Base-by-base conservation (phyloP, 768 basidiomycete species). In the Collybiopsis luxurians region DNA sequence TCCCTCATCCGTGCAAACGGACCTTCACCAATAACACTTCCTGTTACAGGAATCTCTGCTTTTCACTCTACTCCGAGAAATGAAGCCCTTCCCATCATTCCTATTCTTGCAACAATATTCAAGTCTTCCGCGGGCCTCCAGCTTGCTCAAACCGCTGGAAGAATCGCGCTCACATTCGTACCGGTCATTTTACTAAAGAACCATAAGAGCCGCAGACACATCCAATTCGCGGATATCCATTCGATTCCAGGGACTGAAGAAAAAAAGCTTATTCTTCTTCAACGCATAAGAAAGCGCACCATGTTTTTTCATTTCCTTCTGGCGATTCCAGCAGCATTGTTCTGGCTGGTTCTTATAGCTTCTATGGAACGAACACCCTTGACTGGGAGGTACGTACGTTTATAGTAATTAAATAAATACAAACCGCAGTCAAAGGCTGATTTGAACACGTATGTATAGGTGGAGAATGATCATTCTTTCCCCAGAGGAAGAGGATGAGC, bases 401-500 rank as follows among this genome's bases (percentile, higher is more conserved):
- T 46, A 10, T 3, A 11, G 17, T 26, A 12, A 27, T 31, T 19
- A 17, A 44, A 1, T 34, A 5, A 4, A 27, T 4, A 13, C 19
- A 34, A 49, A 24, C 6, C 23, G 12, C 24, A 52, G 30, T 52
- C 44, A 15, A 42, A 34, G 13, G 31, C 48, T 55, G 5, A 45
- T 54, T 43, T 62, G 56, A 26, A 53, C 31, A 34, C 31, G 31
- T 30, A n/a, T 6, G 27, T 27, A 21, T 60, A 92, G 93, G 65
- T 91, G 89, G 88, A 81, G 95, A 53, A 70, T 94, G 62, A 95
- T 97, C 59, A 76, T 95, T 9, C 79, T 97, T 15, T 94, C 92
- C 3, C 94, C 95, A 1, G 90, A 93, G 62, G 95, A 97, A 71
- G 95, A 98, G 67, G 92, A 95, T 52, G 85, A 85, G 28, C 91